phyloP scores from a whole-genome alignment of 768 basidiomycete species.

The Heimioporus sp. region DNA sequence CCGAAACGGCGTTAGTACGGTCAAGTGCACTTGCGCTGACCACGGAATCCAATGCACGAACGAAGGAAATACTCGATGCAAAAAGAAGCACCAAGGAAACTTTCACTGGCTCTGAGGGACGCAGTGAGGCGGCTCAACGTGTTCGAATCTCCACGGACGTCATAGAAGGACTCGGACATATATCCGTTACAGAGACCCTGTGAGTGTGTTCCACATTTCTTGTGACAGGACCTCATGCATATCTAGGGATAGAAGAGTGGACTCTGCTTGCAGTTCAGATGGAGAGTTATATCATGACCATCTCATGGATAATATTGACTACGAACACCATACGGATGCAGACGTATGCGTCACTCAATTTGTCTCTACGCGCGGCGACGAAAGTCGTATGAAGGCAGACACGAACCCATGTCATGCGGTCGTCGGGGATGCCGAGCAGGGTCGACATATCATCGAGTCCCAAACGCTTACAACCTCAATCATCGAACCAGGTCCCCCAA shows the following conservation, averaged over 20 bases:
- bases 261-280: background rate
- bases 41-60: background rate
- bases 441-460: background rate
- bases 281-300: background rate
- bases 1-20: background rate
- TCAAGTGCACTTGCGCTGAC: background rate
- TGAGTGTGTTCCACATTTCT: background rate
- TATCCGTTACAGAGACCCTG: background rate
- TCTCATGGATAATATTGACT: background rate
- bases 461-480: background rate
- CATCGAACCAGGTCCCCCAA: background rate
- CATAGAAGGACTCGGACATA: background rate
- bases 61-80: background rate
- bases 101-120: background rate
- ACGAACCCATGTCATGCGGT: background rate
- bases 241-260: background rate
- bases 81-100: background rate
- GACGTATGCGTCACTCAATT: background rate
- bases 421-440: background rate
- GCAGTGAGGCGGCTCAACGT: background rate
- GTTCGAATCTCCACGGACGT: background rate
- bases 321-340: background rate
- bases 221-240: background rate
- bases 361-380: background rate
- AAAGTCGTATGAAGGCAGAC: background rate